Conservation (phyloP, 2,329 filamentous ascomycete species). For the Sporothrix sp. region DNA sequence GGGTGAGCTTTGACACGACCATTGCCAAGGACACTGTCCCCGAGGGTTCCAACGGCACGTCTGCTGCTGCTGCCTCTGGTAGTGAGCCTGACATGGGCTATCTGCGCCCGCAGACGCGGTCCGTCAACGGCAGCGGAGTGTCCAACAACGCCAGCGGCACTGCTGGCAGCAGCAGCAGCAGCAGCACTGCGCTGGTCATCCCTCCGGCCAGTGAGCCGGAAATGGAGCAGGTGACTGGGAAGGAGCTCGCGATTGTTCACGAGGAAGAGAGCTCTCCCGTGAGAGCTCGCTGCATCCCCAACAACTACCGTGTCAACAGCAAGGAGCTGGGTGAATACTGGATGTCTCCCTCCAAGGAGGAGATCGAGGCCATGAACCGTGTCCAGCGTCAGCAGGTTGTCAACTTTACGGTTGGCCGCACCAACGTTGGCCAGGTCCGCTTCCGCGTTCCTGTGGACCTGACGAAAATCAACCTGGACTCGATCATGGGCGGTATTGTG, state of each 20-base stretch:
- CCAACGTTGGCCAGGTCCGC: conserved; percentile 68
- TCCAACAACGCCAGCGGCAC: conserved; percentile 31
- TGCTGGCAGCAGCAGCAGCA: conserved; percentile 19
- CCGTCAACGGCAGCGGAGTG: conserved; percentile 29
- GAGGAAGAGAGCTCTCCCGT: conserved; percentile 50
- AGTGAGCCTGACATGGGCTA: conserved; percentile 50
- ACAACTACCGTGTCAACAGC: conserved; percentile 25
- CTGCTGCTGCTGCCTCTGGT: conserved; percentile 24
- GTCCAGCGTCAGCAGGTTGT: conserved; percentile 65
- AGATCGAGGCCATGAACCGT: conserved; percentile 70
- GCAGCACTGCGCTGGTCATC: background rate
- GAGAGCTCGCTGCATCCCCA: conserved; percentile 19
- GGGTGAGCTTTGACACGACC: conserved; percentile 81
- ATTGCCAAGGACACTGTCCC: conserved; percentile 31
- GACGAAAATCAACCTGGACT: conserved; percentile 65
- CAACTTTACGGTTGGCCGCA: conserved; percentile 72
- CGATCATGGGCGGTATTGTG: conserved; percentile 70
- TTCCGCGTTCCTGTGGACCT: conserved; percentile 81
- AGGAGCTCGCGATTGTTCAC: conserved; percentile 68
- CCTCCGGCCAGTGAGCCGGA: conserved; percentile 32
- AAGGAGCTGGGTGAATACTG: conserved; percentile 60
- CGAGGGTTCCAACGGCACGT: conserved; percentile 12
- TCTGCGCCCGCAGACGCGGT: conserved; percentile 42
- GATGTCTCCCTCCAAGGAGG: conserved; percentile 66
- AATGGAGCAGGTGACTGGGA: conserved; percentile 62